Evolutionary conservation across 1,284 basidiomycete genomes (phyloP).

Genomic region (Ganoderma resinaceum): DNA sequence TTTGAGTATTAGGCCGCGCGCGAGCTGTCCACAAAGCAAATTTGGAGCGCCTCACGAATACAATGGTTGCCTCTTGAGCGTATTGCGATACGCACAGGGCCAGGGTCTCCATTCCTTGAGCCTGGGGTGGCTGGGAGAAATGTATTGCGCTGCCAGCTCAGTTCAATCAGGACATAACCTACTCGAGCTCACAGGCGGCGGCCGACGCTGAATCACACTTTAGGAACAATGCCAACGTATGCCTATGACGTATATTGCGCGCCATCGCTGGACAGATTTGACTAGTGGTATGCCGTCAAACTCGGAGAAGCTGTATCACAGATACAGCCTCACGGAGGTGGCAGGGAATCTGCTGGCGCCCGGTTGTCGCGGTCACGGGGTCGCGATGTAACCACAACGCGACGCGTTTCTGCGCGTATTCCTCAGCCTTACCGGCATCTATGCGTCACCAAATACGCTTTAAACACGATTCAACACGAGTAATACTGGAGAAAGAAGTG

Average conservation of each 20-base stretch:
- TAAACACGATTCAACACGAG: neutral
- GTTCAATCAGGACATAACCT: neutral
- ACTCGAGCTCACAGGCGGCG: no score
- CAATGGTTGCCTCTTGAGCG: neutral
- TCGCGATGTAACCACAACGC: neutral
- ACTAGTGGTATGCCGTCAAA: neutral
- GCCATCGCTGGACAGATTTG: neutral
- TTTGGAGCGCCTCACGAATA: neutral
- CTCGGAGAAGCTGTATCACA: neutral
- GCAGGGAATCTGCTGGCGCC: neutral
- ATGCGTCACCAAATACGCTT: neutral
- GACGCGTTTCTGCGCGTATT: neutral
- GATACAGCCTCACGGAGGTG: neutral
- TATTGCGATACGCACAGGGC: neutral
- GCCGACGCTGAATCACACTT: neutral
- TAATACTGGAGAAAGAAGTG: neutral
- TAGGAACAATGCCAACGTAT: neutral
- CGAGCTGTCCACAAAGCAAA: neutral
- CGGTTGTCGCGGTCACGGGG: neutral
- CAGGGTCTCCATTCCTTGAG: neutral
- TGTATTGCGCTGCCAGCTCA: neutral
- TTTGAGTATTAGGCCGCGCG: neutral
- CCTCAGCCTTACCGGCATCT: no score
- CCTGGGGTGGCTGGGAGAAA: neutral
- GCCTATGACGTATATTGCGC: neutral